A percentile compares a stretch with the other conserved stretches of the same genome.
Conservation (phyloP, 1,284 basidiomycete species). For the Fistulinella cinereoalba region DNA sequence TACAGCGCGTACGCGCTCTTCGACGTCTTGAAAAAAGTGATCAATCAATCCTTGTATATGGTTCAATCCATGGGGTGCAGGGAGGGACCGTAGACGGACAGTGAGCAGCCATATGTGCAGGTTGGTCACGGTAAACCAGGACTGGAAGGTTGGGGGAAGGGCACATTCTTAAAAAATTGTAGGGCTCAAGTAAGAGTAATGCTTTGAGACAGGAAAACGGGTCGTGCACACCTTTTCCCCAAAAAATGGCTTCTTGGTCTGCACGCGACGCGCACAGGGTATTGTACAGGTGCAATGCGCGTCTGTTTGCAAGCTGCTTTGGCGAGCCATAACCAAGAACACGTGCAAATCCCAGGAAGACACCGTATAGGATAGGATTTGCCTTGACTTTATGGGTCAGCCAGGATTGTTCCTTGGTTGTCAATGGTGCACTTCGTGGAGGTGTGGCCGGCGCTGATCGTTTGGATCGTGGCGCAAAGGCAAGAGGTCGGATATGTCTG, state of each 20-base stretch:
- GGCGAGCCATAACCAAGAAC: conserved; percentile 60
- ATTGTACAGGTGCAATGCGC: conserved; percentile 58
- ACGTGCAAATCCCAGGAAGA: conserved; percentile 51
- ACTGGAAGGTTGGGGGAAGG: conserved; percentile 92
- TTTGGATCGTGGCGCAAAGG: conserved; percentile 9
- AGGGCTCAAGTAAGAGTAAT: neutral
- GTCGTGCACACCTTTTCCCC: conserved; percentile 56
- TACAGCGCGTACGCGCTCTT: conserved; percentile 84
- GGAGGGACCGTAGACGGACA: conserved; percentile 84
- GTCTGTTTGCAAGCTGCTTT: conserved; percentile 58
- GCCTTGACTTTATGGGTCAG: conserved; percentile 54
- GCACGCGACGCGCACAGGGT: conserved; percentile 53
- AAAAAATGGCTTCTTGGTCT: conserved; percentile 62
- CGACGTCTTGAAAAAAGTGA: conserved; percentile 95
- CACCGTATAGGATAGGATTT: conserved; percentile 47
- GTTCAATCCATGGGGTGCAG: conserved; percentile 58
- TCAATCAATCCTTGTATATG: conserved; percentile 85
- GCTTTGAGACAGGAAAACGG: neutral
- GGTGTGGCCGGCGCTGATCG: conserved; percentile 3
- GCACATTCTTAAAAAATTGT: conserved; percentile 56
- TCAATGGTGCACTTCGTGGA: neutral
- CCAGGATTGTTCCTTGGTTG: conserved; percentile 44
- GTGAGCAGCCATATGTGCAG: conserved; percentile 91
- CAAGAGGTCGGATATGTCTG: conserved; percentile 14
- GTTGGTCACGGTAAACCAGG: conserved; percentile 96